Evolutionary conservation across 2,329 filamentous ascomycete species (phyloP).

Genomic region (Geosmithia flava): DNA sequence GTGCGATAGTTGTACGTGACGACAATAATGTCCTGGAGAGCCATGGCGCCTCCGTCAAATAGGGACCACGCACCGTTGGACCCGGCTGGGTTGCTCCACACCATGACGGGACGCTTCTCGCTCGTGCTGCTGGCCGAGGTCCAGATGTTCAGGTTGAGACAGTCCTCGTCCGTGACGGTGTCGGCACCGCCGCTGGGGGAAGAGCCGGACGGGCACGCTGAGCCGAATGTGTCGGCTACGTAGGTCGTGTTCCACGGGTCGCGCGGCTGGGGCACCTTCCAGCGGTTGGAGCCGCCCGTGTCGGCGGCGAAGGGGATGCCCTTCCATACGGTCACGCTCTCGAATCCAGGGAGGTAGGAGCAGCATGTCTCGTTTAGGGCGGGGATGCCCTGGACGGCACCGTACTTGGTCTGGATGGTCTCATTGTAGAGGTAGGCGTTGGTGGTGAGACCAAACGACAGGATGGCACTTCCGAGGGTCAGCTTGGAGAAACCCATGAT

Average conservation of each 20-base stretch:
- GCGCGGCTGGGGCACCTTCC: not conserved
- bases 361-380: slow-evolving; percentile 3
- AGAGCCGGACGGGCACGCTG: not conserved
- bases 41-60: slow-evolving; percentile 20
- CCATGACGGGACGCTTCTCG: slow-evolving; percentile 15
- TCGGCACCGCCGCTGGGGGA: not conserved
- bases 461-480: not conserved
- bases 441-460: not conserved
- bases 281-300: not conserved
- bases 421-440: not conserved
- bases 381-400: slow-evolving; percentile 1
- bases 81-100: slow-evolving; percentile 9
- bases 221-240: slow-evolving; percentile 6
- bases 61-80: slow-evolving; percentile 5
- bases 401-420: not conserved
- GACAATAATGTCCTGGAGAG: slow-evolving; percentile 15
- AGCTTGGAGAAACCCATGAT: not conserved
- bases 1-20: slow-evolving; percentile 27
- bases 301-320: not conserved
- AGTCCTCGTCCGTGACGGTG: slow-evolving; percentile 13
- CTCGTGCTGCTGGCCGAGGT: slow-evolving; percentile 13
- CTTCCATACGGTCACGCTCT: slow-evolving; percentile 1
- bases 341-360: slow-evolving; percentile 3
- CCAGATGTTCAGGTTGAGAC: slow-evolving; percentile 20
- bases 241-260: slow-evolving; percentile 8